Evolutionary conservation across 2,329 filamentous ascomycete genomes (phyloP).

Genomic region (Ophiostoma ulmi): DNA sequence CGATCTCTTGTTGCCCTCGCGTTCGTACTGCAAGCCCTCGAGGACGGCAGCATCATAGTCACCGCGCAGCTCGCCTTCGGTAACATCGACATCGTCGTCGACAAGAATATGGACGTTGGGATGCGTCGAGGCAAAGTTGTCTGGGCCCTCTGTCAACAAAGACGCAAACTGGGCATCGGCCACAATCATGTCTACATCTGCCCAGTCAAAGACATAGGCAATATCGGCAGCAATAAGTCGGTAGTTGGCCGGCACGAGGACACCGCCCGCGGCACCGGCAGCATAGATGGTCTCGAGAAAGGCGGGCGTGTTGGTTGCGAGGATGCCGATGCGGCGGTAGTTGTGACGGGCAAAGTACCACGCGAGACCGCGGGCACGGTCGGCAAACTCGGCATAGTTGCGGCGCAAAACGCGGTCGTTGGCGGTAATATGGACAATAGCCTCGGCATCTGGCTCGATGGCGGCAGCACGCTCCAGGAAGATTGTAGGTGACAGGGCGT

Average conservation of each 20-base stretch:
- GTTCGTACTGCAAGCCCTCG: constrained; percentile 72
- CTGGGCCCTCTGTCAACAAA: constrained; percentile 48
- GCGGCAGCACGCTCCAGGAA: constrained; percentile 76
- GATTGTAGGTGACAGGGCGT: constrained; percentile 78
- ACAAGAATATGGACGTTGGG: constrained; percentile 66
- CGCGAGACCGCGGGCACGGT: constrained; percentile 79
- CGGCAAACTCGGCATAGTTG: constrained; percentile 74
- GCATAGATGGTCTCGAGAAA: constrained; percentile 90
- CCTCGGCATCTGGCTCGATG: constrained; percentile 80
- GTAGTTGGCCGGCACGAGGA: constrained; percentile 64
- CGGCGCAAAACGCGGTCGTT: constrained; percentile 69
- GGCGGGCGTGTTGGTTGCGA: constrained; percentile 88
- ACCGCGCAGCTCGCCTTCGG: constrained; percentile 66
- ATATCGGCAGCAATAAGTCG: constrained; percentile 77
- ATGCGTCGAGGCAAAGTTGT: constrained; percentile 56
- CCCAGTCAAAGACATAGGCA: constrained; percentile 81
- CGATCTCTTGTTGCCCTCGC: constrained; percentile 4
- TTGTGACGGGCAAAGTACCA: constrained; percentile 76
- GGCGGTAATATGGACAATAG: constrained; percentile 78
- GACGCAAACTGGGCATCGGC: constrained; percentile 74
- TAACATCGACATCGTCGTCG: constrained; percentile 75
- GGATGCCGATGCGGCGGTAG: constrained; percentile 72
- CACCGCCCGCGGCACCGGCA: constrained; percentile 72
- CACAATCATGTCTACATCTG: constrained; percentile 80
- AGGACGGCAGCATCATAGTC: constrained; percentile 78